These are phyloP conservation scores for Beauveria caledonica DNA, from an alignment of 2,329 filamentous ascomycete species.

Conservation along the genomic window DNA sequence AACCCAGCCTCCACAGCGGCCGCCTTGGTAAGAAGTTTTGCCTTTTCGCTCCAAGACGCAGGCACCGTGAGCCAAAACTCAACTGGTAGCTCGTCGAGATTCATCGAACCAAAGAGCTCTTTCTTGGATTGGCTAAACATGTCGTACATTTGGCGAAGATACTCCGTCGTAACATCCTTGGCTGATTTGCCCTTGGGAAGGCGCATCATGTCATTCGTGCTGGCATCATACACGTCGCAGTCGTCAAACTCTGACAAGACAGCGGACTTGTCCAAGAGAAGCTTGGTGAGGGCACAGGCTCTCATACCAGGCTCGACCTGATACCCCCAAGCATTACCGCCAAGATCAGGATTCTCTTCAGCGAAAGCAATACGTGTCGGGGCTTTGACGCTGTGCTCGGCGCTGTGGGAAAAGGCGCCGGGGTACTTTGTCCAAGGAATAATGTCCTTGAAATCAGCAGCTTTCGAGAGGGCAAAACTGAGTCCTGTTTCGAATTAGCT, in stretches of 20 bases:
- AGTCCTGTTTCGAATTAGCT: background rate
- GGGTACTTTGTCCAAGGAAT: slow-evolving; percentile 16
- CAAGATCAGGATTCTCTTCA: slow-evolving; percentile 13
- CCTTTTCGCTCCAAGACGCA: slow-evolving; percentile 12
- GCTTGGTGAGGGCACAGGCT: background rate
- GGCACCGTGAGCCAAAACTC: slow-evolving; percentile 15
- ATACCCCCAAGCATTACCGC: background rate
- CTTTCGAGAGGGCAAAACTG: slow-evolving; percentile 15
- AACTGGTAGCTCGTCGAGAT: background rate
- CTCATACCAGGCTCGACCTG: background rate
- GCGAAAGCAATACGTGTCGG: slow-evolving; percentile 14
- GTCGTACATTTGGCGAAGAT: background rate
- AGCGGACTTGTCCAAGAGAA: background rate
- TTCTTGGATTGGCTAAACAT: background rate
- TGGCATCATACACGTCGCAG: background rate
- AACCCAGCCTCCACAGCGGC: slow-evolving; percentile 4
- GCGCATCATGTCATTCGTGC: background rate
- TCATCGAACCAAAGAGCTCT: background rate
- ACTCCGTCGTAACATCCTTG: background rate
- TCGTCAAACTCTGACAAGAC: background rate
- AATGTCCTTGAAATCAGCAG: slow-evolving; percentile 14
- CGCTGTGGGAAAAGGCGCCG: slow-evolving; percentile 10
- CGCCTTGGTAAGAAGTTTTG: slow-evolving; percentile 10
- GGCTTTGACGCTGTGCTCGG: slow-evolving; percentile 16
- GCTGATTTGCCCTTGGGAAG: background rate